A percentile compares a stretch with the other conserved stretches of the same genome.
These are phyloP conservation scores for Crithidia bombi DNA, from an alignment of 208 protist genomes.

Conservation along the genomic window DNA sequence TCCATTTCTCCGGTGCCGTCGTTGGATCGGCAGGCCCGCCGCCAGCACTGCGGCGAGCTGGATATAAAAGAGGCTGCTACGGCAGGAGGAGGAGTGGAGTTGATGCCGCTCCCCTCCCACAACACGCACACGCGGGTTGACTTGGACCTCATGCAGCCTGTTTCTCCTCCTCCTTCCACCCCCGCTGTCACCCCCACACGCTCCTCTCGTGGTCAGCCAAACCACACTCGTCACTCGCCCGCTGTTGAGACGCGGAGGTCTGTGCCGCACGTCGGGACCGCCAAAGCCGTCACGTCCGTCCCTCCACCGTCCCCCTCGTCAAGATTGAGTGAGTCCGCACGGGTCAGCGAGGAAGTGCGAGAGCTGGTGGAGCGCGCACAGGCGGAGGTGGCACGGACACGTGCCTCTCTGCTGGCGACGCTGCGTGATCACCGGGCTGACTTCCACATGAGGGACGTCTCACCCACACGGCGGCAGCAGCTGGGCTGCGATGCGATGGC, in stretches of 20 bases:
- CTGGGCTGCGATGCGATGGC: no score
- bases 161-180: neutral
- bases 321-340: constrained; percentile 31
- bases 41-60: no score
- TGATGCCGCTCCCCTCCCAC: no score
- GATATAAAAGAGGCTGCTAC: no score
- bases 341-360: constrained; percentile 69
- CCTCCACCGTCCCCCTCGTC: constrained; percentile 17
- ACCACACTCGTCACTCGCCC: neutral
- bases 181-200: neutral
- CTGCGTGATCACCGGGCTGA: constrained; percentile 28
- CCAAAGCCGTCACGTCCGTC: neutral
- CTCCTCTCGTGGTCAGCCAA: no score
- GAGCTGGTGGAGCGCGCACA: constrained; percentile 66
- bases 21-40: neutral
- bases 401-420: constrained; percentile 65
- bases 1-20: constrained; percentile 6
- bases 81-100: no score
- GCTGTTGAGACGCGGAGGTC: neutral
- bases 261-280: no score
- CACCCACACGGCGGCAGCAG: no score
- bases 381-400: constrained; percentile 69
- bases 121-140: neutral
- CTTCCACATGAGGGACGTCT: constrained; percentile 18
- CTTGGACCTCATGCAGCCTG: constrained; percentile 2